phyloP scores from a whole-genome alignment of 495 filamentous ascomycete species.

The Hyaloscypha hepaticicola region DNA sequence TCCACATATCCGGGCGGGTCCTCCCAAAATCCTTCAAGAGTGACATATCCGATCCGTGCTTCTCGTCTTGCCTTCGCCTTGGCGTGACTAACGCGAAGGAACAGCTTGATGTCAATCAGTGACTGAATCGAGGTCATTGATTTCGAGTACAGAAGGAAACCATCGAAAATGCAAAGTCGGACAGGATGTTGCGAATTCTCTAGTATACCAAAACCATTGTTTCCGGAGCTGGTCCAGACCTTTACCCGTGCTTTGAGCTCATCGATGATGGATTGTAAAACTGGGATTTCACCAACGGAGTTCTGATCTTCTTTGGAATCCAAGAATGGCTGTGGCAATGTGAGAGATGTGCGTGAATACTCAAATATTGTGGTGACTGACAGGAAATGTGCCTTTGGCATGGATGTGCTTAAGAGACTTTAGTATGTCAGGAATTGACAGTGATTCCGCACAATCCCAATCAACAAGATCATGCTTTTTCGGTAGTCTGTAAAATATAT shows the following conservation, averaged over 20 bases:
- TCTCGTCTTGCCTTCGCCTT: constrained; percentile 67
- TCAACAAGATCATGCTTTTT: constrained; percentile 61
- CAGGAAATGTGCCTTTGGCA: constrained; percentile 61
- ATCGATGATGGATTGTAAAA: constrained; percentile 41
- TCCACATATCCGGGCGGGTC: constrained; percentile 96
- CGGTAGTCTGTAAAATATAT: constrained; percentile 40
- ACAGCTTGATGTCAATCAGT: constrained; percentile 69
- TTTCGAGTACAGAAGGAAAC: constrained; percentile 75
- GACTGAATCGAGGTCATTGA: constrained; percentile 46
- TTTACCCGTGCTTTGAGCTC: constrained; percentile 39
- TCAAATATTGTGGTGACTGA: constrained; percentile 33
- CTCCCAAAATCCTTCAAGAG: constrained; percentile 86
- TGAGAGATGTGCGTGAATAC: constrained; percentile 24
- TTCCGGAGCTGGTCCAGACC: constrained; percentile 39
- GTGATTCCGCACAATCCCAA: constrained; percentile 80
- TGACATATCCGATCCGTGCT: constrained; percentile 80
- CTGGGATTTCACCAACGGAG: constrained; percentile 49
- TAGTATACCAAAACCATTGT: constrained; percentile 34
- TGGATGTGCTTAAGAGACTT: constrained; percentile 62
- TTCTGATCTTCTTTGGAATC: constrained; percentile 79
- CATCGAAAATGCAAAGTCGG: constrained; percentile 67
- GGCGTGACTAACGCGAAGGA: constrained; percentile 62
- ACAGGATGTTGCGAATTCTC: background rate
- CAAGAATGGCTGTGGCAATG: constrained; percentile 47
- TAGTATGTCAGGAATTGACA: constrained; percentile 65